Conservation (phyloP, 768 basidiomycete species). For the Boletus sensibilis region DNA sequence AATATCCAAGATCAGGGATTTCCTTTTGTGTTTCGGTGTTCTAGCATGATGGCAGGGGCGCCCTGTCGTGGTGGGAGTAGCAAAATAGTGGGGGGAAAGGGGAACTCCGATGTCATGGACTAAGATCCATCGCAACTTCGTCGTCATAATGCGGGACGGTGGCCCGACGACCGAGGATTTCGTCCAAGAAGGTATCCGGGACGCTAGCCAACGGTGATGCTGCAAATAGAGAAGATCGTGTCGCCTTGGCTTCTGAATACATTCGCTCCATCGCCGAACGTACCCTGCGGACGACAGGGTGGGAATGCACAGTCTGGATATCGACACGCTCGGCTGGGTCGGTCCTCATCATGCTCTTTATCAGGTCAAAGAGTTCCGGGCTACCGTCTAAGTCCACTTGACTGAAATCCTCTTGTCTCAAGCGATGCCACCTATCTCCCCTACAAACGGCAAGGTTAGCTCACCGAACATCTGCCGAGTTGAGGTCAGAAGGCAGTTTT, state of each 20-base stretch:
- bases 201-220: conserved; percentile 67
- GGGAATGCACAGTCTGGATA: conserved; percentile 54
- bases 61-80: conserved; percentile 7
- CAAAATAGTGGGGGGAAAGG: neutral
- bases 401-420: conserved; percentile 88
- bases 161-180: conserved; percentile 46
- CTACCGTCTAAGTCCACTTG: conserved; percentile 74
- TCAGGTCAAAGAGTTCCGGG: conserved; percentile 61
- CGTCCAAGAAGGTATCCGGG: conserved; percentile 59
- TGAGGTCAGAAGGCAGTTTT: conserved; percentile 1
- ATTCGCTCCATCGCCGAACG: conserved; percentile 60
- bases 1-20: conserved; percentile 20
- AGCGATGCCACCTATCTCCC: conserved; percentile 91
- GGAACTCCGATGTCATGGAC: conserved; percentile 28
- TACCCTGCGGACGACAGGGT: conserved; percentile 64
- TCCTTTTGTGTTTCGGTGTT: conserved; percentile 7
- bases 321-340: conserved; percentile 60
- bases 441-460: conserved; percentile 41
- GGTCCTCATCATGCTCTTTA: conserved; percentile 76
- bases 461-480: conserved; percentile 6
- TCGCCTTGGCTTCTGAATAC: conserved; percentile 37
- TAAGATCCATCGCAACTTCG: conserved; percentile 40
- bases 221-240: conserved; percentile 43
- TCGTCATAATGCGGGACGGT: conserved; percentile 13
- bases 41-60: neutral